Percentiles rank a stretch among this genome's conserved stretches.
These are phyloP conservation scores for Aspergillus candidus DNA, from an alignment of 2,329 filamentous ascomycete species.

Conservation along the genomic window DNA sequence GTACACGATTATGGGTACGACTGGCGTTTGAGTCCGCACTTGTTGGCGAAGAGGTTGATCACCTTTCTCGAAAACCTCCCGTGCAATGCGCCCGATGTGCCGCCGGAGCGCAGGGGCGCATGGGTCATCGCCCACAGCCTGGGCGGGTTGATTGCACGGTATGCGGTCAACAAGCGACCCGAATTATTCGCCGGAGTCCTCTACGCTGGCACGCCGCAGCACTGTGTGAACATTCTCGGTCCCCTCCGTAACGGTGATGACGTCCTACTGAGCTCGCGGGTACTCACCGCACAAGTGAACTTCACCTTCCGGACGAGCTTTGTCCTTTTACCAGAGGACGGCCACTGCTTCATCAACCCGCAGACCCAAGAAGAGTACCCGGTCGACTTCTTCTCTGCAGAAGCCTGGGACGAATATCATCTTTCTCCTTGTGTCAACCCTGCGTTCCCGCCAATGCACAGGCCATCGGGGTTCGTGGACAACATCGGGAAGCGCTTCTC, in stretches of 20 bases:
- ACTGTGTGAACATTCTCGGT: slow-evolving; percentile 86
- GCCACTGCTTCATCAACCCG: slow-evolving; percentile 80
- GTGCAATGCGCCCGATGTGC: slow-evolving; percentile 59
- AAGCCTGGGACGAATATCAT: slow-evolving; percentile 72
- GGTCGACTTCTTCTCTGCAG: slow-evolving; percentile 74
- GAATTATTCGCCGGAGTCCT: slow-evolving; percentile 81
- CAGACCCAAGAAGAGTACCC: slow-evolving; percentile 71
- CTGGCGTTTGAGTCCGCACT: slow-evolving; percentile 79
- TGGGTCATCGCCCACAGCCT: slow-evolving; percentile 78
- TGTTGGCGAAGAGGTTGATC: slow-evolving; percentile 66
- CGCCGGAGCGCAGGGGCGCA: slow-evolving; percentile 58
- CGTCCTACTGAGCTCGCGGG: slow-evolving; percentile 79
- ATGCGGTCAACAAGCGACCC: slow-evolving; percentile 78
- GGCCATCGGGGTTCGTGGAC: slow-evolving; percentile 27
- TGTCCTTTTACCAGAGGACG: slow-evolving; percentile 76
- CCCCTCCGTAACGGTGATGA: slow-evolving; percentile 89
- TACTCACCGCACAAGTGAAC: slow-evolving; percentile 87
- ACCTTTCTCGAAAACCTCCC: slow-evolving; percentile 67
- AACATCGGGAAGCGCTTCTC: slow-evolving; percentile 35
- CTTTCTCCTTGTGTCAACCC: slow-evolving; percentile 72
- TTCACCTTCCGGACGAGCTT: slow-evolving; percentile 86
- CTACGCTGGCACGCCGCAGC: slow-evolving; percentile 77
- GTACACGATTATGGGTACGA: slow-evolving; percentile 93
- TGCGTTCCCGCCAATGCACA: slow-evolving; percentile 52
- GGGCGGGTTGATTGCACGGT: slow-evolving; percentile 79